phyloP scores from a whole-genome alignment of 1,284 basidiomycete genomes.

The Cutaneotrichosporon mucoides region DNA sequence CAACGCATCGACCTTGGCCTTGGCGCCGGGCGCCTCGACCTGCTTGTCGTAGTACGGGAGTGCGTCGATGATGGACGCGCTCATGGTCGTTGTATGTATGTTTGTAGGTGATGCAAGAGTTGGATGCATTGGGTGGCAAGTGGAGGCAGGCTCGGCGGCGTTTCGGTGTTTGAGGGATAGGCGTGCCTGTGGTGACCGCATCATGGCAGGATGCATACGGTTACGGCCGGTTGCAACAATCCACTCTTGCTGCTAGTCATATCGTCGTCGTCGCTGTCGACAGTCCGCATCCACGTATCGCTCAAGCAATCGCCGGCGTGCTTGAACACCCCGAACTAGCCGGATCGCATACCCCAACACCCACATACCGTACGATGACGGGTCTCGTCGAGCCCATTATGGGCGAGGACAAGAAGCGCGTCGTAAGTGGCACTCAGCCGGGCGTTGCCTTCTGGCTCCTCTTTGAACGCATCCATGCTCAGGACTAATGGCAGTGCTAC shows the following conservation, averaged over 20 bases:
- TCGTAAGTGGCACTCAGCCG: constrained; percentile 57
- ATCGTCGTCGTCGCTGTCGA: background rate
- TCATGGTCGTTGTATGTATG: constrained; percentile 23
- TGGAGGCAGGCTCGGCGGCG: background rate
- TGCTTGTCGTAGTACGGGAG: constrained; percentile 94
- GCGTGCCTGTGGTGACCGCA: background rate
- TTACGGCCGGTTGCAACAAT: background rate
- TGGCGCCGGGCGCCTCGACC: constrained; percentile 62
- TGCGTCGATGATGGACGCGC: constrained; percentile 60
- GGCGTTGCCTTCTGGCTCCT: too few species aligned
- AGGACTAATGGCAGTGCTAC: constrained; percentile 65
- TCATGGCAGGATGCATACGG: background rate
- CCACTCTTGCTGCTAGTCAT: background rate
- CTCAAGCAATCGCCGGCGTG: background rate
- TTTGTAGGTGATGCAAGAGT: background rate
- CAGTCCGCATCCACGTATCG: background rate
- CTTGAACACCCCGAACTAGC: too few species aligned
- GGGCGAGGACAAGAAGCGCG: constrained; percentile 78
- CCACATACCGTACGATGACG: constrained; percentile 6
- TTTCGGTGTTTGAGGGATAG: background rate
- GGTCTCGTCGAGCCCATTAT: constrained; percentile 61
- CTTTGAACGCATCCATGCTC: background rate
- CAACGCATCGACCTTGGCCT: constrained; percentile 39
- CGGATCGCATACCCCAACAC: background rate
- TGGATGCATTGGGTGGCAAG: constrained; percentile 1